A percentile compares a stretch with the other conserved stretches of the same genome.
Evolutionary conservation across 2,329 filamentous ascomycete species (phyloP).

Genomic region (Zasmidium cellare): DNA sequence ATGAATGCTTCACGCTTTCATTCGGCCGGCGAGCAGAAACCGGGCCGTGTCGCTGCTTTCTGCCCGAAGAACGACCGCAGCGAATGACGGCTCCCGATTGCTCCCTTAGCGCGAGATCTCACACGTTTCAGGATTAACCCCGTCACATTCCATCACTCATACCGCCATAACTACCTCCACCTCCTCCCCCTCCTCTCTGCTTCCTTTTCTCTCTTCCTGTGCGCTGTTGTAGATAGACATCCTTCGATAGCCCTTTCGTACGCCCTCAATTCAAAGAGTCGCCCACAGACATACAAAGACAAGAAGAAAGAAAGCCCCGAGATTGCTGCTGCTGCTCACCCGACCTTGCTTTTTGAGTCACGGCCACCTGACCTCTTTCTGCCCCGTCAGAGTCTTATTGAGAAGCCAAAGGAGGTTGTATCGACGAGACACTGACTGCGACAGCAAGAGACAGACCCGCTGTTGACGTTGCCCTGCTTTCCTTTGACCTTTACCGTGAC

Average conservation of each 20-base stretch:
- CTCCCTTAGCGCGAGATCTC: slow-evolving; percentile 3
- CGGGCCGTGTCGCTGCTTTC: not conserved
- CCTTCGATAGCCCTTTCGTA: slow-evolving; percentile 25
- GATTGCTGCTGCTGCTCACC: slow-evolving; percentile 2
- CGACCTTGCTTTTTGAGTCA: slow-evolving; percentile 10
- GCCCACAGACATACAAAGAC: slow-evolving; percentile 1
- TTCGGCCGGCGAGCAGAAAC: not conserved
- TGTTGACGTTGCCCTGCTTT: slow-evolving; percentile 15
- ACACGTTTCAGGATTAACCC: slow-evolving; percentile 1
- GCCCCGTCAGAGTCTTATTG: slow-evolving; percentile 19
- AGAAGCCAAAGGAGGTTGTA: slow-evolving; percentile 29
- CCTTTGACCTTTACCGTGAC: slow-evolving; percentile 12
- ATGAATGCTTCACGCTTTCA: not conserved
- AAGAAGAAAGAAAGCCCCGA: slow-evolving; percentile 9
- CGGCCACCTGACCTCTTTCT: slow-evolving; percentile 2
- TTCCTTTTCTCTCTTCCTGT: slow-evolving; percentile 10
- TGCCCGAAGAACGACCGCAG: not conserved
- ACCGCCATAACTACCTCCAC: slow-evolving; percentile 13
- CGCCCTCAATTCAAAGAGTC: slow-evolving; percentile 21
- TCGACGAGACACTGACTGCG: slow-evolving; percentile 20
- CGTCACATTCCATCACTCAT: slow-evolving; percentile 8
- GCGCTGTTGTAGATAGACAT: slow-evolving; percentile 25
- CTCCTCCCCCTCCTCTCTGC: slow-evolving; percentile 6
- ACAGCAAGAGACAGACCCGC: slow-evolving; percentile 14
- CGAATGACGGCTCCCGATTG: not conserved